phyloP scores from a whole-genome alignment of 2,329 filamentous ascomycete genomes.

The Xylaria hypoxylon region DNA sequence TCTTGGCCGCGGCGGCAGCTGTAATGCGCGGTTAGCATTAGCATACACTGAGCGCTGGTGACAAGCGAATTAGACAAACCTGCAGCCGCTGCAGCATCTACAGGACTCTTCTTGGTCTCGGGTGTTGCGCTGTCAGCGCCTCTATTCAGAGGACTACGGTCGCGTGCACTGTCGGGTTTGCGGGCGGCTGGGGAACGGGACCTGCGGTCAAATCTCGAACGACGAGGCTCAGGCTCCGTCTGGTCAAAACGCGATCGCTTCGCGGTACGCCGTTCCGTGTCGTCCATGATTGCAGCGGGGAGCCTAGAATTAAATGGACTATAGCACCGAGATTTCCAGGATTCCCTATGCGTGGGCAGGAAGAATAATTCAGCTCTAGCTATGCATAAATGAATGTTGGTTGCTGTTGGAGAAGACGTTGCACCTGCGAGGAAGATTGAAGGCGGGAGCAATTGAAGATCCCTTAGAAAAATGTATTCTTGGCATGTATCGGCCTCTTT shows the following conservation, averaged over 20 bases:
- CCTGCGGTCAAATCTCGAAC: constrained; percentile 89
- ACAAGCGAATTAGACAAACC: constrained; percentile 62
- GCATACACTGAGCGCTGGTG: not conserved
- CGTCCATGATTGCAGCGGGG: constrained; percentile 69
- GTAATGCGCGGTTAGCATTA: constrained; percentile 47
- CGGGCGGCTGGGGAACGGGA: constrained; percentile 83
- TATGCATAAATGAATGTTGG: constrained; percentile 13
- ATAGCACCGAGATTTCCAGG: not conserved
- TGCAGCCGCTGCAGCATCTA: constrained; percentile 81
- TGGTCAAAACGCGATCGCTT: constrained; percentile 97
- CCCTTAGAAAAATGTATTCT: constrained; percentile 36
- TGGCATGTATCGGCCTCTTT: constrained; percentile 26
- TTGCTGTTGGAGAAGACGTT: constrained; percentile 33
- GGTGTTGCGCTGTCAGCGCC: constrained; percentile 54
- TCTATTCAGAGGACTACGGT: constrained; percentile 79
- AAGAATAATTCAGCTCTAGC: not conserved
- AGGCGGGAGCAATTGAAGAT: constrained; percentile 35
- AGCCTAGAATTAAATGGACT: not conserved
- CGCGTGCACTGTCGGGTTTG: constrained; percentile 76
- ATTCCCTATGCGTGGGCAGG: not conserved
- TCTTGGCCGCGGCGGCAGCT: constrained; percentile 90
- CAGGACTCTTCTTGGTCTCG: constrained; percentile 60
- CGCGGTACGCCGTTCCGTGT: constrained; percentile 75
- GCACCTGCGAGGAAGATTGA: constrained; percentile 23
- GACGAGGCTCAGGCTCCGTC: constrained; percentile 81